Percentiles rank a stretch among this genome's conserved stretches.
Evolutionary conservation across 192 early-diverging fungal species (phyloP).

Genomic region (Geranomyces variabilis): DNA sequence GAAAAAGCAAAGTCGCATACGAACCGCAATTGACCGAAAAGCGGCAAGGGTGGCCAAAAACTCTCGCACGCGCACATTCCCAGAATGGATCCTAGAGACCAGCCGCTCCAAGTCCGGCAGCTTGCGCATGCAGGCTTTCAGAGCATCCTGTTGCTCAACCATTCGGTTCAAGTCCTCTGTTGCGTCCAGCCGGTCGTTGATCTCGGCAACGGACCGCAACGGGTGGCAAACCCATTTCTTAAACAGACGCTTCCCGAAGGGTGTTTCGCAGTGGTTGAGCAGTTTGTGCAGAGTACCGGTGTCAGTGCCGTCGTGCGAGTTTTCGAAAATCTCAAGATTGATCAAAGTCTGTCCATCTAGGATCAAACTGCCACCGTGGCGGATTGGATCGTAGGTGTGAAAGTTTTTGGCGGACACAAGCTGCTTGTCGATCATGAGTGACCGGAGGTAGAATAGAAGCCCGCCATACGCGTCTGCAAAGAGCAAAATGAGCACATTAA

Average conservation of each 20-base stretch:
- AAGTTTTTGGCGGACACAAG: slow-evolving; percentile 87
- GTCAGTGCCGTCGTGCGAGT: slow-evolving; percentile 71
- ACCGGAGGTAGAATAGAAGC: slow-evolving; percentile 83
- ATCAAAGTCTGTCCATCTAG: slow-evolving; percentile 92
- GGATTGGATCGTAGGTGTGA: slow-evolving; percentile 80
- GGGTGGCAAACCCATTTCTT: slow-evolving; percentile 89
- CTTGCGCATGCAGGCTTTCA: slow-evolving; percentile 22
- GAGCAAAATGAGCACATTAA: not conserved
- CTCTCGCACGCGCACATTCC: slow-evolving; percentile 81
- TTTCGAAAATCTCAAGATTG: slow-evolving; percentile 91
- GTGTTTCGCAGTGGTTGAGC: slow-evolving; percentile 74
- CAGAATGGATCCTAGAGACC: slow-evolving; percentile 87
- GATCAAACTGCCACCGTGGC: slow-evolving; percentile 71
- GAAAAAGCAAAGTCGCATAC: slow-evolving; percentile 3
- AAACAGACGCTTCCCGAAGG: slow-evolving; percentile 75
- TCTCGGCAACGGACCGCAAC: slow-evolving; percentile 61
- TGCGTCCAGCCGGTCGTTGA: slow-evolving; percentile 85
- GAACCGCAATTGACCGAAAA: slow-evolving; percentile 57
- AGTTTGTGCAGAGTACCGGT: slow-evolving; percentile 84
- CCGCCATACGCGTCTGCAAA: slow-evolving; percentile 67
- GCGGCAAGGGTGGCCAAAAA: slow-evolving; percentile 71
- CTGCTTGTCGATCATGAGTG: slow-evolving; percentile 84
- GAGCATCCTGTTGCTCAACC: slow-evolving; percentile 20
- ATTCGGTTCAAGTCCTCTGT: slow-evolving; percentile 76
- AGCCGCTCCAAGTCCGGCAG: slow-evolving; percentile 89